phyloP scores from a whole-genome alignment of 2,329 filamentous ascomycete genomes.

The Trichoderma afroharzianum region DNA sequence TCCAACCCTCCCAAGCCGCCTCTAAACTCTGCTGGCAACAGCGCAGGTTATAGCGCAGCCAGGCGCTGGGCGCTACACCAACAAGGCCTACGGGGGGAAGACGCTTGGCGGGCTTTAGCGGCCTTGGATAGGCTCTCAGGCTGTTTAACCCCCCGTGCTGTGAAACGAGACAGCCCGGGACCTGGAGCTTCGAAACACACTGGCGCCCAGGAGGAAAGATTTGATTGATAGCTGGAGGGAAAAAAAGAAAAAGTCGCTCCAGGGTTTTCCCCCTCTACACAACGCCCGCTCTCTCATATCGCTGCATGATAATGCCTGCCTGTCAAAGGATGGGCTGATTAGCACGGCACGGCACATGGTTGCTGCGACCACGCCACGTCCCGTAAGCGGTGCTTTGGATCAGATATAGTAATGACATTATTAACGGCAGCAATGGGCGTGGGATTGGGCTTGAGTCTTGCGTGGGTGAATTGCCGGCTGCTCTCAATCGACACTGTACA shows the following conservation, averaged over 20 bases:
- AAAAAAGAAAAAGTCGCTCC: neutral
- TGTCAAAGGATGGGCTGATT: neutral
- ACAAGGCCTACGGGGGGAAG: neutral
- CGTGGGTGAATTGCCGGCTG: neutral
- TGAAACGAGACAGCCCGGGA: neutral
- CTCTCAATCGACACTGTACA: slow-evolving; percentile 4
- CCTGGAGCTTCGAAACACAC: neutral
- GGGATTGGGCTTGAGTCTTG: neutral
- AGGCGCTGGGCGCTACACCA: slow-evolving; percentile 5
- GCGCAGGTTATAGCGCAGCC: neutral
- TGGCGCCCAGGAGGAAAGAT: neutral
- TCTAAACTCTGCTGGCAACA: slow-evolving; percentile 11
- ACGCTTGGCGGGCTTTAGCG: slow-evolving; percentile 5
- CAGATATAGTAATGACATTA: slow-evolving; percentile 4
- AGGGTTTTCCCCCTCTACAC: neutral
- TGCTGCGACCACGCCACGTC: slow-evolving; percentile 11
- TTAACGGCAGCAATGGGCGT: neutral
- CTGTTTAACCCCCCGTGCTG: neutral
- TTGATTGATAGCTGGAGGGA: neutral
- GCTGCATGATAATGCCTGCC: neutral
- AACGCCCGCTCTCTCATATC: slow-evolving; percentile 1
- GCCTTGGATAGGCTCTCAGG: neutral
- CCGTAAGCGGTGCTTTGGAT: slow-evolving; percentile 7
- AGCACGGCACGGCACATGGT: slow-evolving; percentile 6
- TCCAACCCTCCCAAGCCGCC: slow-evolving; percentile 13